phyloP scores from a whole-genome alignment of 805 yeast genomes.

The Sugiyamaella smithiae region DNA sequence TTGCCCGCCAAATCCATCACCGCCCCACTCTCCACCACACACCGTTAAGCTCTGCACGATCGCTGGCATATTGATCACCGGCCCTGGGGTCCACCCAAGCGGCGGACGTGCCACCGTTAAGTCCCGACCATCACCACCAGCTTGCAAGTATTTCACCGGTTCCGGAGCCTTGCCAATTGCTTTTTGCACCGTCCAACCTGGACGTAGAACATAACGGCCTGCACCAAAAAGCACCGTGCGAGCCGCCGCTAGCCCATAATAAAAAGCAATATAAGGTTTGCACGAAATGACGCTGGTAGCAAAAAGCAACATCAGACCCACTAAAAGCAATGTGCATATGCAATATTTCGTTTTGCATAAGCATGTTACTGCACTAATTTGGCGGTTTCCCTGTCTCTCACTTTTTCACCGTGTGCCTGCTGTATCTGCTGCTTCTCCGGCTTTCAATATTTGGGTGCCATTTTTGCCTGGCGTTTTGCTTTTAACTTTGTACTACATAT shows the following conservation, averaged over 20 bases:
- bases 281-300: not conserved
- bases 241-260: not conserved
- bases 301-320: not conserved
- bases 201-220: not conserved
- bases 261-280: too few relatives aligned
- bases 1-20: too few relatives aligned
- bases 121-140: too few relatives aligned
- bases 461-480: too few relatives aligned
- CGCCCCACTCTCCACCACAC: too few relatives aligned
- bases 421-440: conserved; percentile 4
- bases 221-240: not conserved
- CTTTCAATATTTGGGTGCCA: too few relatives aligned
- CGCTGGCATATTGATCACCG: not conserved
- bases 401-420: not conserved
- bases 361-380: not conserved
- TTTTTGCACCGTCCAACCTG: too few relatives aligned
- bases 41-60: too few relatives aligned
- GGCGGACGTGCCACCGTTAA: not conserved
- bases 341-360: not conserved
- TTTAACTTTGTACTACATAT: too few relatives aligned
- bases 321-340: not conserved
- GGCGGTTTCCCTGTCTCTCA: conserved; percentile 7
- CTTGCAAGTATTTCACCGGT: too few relatives aligned
- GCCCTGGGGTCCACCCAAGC: not conserved
- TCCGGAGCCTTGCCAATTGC: too few relatives aligned